Base-by-base conservation (phyloP, 2,329 filamentous ascomycete species). In the Penicillium paneum region DNA sequence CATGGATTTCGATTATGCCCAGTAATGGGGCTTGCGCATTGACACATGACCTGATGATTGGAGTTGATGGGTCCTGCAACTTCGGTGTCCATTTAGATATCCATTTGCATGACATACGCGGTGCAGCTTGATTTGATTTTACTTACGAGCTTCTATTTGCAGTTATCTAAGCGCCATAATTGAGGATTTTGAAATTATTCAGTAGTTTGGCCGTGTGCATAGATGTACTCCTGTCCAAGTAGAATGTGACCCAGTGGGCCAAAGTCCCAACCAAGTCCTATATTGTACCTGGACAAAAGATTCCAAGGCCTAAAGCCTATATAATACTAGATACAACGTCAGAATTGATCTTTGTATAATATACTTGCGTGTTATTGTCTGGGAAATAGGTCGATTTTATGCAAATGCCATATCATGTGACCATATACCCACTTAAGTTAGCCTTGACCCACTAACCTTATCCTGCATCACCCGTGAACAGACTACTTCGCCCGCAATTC, bases 1-100 rank as follows among this genome's bases (percentile, higher is more conserved):
- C 2, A 66, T 70, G 50, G 68, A 68, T 8, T 76, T 75, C 60
- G 71, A 72, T 49, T 76, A 76, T 63, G 62, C 67, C 44, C 63
- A 68, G 32, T 71, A n/a, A 50, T 44, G 32, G 64, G 54, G 56
- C 40, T 49, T 31, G 45, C 28, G 40, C 36, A 34, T 36, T 49
- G 35, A 48, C 52, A 56, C 28, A 46, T 29, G 39, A 32, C 21
- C 34, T 49, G 46, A 56, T 41, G 24, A 49, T 52, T 52, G 53
- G 53, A 55, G 53, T 55, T 53, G 53, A 43, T 49, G 29, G 53
- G 53, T 44, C 29, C 26, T 53, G 48, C 35, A 52, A 46, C 46
- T 42, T 55, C 42, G 48, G 53, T 41, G 34, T 52, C 43, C 43
- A 17, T 38, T 48, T 42, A 55, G 53, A 53, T 55, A 55, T 55